Evolutionary conservation across 768 basidiomycete genomes (phyloP).

Genomic region (Clavaria fumosa): DNA sequence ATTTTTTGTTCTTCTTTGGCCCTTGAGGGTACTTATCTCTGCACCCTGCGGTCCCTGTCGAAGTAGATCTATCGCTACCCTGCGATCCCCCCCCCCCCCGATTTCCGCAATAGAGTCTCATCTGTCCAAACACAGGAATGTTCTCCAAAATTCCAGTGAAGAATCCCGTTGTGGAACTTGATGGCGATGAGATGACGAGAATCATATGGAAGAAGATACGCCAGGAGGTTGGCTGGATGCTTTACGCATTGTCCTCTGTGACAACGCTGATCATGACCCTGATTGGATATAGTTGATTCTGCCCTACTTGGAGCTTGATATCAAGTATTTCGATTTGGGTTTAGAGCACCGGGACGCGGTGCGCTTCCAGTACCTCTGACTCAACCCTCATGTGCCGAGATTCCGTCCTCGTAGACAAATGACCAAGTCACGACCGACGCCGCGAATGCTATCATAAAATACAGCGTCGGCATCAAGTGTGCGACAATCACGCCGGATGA

Average conservation of each 20-base stretch:
- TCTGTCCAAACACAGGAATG: too few species aligned
- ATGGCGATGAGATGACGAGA: slow-evolving; percentile 98
- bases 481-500: slow-evolving; percentile 99
- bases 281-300: slow-evolving; percentile 62
- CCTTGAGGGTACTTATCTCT: too few species aligned
- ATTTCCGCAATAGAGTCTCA: too few species aligned
- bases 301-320: slow-evolving; percentile 86
- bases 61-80: too few species aligned
- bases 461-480: slow-evolving; percentile 97
- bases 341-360: slow-evolving; percentile 85
- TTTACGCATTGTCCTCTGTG: too few species aligned
- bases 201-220: slow-evolving; percentile 99
- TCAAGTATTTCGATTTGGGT: slow-evolving; percentile 98
- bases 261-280: too few species aligned
- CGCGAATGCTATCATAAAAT: slow-evolving; percentile 85
- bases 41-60: too few species aligned
- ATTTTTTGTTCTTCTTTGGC: too few species aligned
- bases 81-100: too few species aligned
- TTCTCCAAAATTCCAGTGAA: slow-evolving; percentile 75
- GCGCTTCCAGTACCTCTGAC: slow-evolving; percentile 10
- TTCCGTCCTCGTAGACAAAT: slow-evolving; percentile 44
- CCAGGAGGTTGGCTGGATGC: slow-evolving; percentile 79
- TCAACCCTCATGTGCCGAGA: background rate
- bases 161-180: slow-evolving; percentile 88
- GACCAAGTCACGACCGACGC: slow-evolving; percentile 89